phyloP scores from a whole-genome alignment of 129 eudicot genomes.

The Apium graveolens region DNA sequence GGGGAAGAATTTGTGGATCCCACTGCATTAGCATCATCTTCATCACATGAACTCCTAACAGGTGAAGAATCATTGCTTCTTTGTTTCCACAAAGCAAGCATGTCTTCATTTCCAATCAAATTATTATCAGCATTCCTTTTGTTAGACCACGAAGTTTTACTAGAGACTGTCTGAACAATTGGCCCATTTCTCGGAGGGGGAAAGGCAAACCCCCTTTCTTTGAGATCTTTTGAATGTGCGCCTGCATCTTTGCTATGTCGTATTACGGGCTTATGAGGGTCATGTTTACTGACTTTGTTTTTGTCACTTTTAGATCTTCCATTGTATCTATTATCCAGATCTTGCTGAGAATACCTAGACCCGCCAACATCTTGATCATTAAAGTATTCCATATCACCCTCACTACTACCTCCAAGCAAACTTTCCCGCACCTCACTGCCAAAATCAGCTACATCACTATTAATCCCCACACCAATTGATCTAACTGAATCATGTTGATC shows the following conservation, averaged over 20 bases:
- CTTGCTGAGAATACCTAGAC: conserved; percentile 24
- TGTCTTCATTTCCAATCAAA: conserved; percentile 39
- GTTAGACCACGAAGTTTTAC: conserved; percentile 53
- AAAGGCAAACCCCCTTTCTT: conserved; percentile 64
- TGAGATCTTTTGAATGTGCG: conserved; percentile 33
- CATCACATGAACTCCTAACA: conserved; percentile 64
- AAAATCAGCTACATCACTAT: conserved; percentile 86
- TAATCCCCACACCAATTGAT: conserved; percentile 96
- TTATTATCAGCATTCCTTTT: conserved; percentile 36
- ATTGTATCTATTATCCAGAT: conserved; percentile 35
- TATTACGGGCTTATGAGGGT: conserved; percentile 27
- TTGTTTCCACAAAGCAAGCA: conserved; percentile 63
- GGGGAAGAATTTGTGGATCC: conserved; percentile 72
- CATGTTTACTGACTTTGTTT: conserved; percentile 30
- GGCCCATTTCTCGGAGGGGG: conserved; percentile 80
- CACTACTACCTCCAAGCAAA: conserved; percentile 81
- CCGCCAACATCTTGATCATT: conserved; percentile 41
- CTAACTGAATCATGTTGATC: conserved; percentile 91
- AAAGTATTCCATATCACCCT: conserved; percentile 74
- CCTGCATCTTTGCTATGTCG: conserved; percentile 28
- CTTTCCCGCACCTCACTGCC: conserved; percentile 85
- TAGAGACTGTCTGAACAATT: conserved; percentile 28
- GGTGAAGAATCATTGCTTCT: conserved; percentile 77
- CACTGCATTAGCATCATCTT: conserved; percentile 36
- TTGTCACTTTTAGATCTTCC: conserved; percentile 39